A percentile compares a stretch with the other conserved stretches of the same genome.
These are phyloP conservation scores for Parasitella parasitica DNA, from an alignment of 371 early-diverging fungal genomes.

Conservation along the genomic window DNA sequence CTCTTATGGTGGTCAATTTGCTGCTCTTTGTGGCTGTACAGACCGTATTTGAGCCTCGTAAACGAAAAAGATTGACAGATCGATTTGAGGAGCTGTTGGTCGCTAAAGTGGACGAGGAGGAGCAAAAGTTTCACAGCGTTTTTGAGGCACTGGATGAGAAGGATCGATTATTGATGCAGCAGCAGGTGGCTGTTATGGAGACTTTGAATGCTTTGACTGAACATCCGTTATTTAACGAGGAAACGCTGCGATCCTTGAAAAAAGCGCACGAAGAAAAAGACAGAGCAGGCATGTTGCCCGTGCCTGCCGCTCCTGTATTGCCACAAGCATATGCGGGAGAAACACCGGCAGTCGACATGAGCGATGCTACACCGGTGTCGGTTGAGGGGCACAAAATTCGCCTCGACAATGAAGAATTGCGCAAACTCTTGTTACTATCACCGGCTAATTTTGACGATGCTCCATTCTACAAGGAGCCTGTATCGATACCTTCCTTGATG, in stretches of 20 bases:
- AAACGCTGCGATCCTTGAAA: background rate
- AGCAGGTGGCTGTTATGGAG: constrained; percentile 31
- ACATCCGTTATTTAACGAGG: constrained; percentile 15
- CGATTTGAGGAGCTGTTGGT: constrained; percentile 68
- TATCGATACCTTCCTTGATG: background rate
- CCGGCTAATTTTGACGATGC: constrained; percentile 2
- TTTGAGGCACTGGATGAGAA: constrained; percentile 29
- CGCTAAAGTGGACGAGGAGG: constrained; percentile 42
- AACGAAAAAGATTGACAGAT: constrained; percentile 69
- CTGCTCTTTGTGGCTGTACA: constrained; percentile 74
- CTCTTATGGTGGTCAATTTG: constrained; percentile 73
- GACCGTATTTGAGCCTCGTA: constrained; percentile 77
- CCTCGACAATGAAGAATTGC: constrained; percentile 1
- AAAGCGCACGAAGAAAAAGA: background rate
- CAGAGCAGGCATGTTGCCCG: background rate
- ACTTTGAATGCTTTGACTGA: constrained; percentile 18
- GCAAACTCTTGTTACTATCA: background rate
- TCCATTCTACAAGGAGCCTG: background rate
- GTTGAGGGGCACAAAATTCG: background rate
- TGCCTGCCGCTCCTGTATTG: background rate
- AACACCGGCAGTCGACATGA: background rate
- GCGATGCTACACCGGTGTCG: background rate
- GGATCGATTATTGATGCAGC: constrained; percentile 16
- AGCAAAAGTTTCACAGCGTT: constrained; percentile 32
- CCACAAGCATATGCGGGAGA: background rate